Base-by-base conservation (phyloP, 2,329 filamentous ascomycete species). In the Tolypocladium tundrense region DNA sequence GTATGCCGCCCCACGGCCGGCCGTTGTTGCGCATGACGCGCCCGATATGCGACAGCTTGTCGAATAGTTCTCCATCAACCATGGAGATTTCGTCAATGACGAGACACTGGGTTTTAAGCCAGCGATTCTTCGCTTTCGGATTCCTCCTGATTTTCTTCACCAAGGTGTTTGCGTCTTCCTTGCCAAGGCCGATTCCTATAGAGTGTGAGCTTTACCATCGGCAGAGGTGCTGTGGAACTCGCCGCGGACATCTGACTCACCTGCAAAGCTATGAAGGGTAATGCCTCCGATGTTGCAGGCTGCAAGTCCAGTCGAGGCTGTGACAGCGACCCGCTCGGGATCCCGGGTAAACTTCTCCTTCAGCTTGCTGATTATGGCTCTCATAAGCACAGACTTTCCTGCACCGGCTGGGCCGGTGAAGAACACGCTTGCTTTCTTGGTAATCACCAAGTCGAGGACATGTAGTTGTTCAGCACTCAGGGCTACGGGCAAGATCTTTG, bases 361-460 rank as follows among this genome's bases (percentile, higher is more conserved):
- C 55, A 99, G 70, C 4, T 88, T 85, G 6, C 82, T 76, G 65
- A 99, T 97, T 60, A 97, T 96, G 63, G 95, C 86, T 62, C 92
- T 84, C 81, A 99, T 91, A 58, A 99, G 75, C 4, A 99, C 93
- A 1, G 94, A 99, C 77, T 99, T 99, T 72, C 94, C 94, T 5
- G 94, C 97, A 79, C 88, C 91, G 59, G 94, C 94, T 59, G 94
- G 96, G 65, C 94, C 94, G 1, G 94, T 99, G 72, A 99, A 99
- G 77, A 99, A 99, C 2, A 97, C 92, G 65, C 93, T 97, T 70
- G 91, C 88, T 59, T 83, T 83, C 62, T 89, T 77, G 27, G 94
- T 83, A 9, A 91, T 82, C 11, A 99, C 93, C 24, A 97, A 77
- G 52, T 91, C 85, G 58, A 95, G 77, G 13, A 99, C 91, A 59